Evolutionary conservation across 73 alveolate genomes (phyloP), one percentile per base, ranked within the genome.

Genomic region (Breviolum minutum): DNA sequence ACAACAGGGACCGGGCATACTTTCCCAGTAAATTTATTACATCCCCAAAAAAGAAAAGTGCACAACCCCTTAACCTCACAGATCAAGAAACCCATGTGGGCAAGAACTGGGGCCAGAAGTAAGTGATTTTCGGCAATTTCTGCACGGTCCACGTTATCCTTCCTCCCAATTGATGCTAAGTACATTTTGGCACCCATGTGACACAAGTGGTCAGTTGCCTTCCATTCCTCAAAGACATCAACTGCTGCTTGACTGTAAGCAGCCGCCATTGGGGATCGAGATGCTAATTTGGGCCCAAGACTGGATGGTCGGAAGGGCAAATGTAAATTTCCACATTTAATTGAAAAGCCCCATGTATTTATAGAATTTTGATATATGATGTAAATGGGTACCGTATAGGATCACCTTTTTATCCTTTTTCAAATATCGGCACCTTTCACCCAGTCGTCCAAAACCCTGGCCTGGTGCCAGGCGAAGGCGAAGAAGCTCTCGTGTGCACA

Each of bases 221-320:
- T 76, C 86, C 86, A 76, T n/a, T 76, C 63, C 10, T 76, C 63
- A n/a, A 76, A 76, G 20, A 76, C 86, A 12, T 60, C 86, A 76
- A 63, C 29, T 10, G 86, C 86, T 76, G 7, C 86, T 5, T 5
- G 24, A 19, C 86, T 76, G 63, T 76, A 76, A 9, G 80, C 80
- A 7, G 27, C 27, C 24, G 30, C 30, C 80, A 64, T 70, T 70
- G 40, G 24, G 80, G 8, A 7, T 11, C 14, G 24, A 70, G 80
- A n/a, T n/a, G n/a, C n/a, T n/a, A 70, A 9, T 70, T 70, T 70
- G 80, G 80, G 80, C 80, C 80, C 13, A 26, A 70, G 24, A 70
- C 24, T 70, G 80, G 80, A 11, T 17, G 27, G 8, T 16, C 27
- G 80, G 40, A 17, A 30, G 14, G 80, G 27, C 80, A n/a, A n/a